Evolutionary conservation across 1,139 yeast genomes (phyloP).

Genomic region (Zygosaccharomyces sapae): DNA sequence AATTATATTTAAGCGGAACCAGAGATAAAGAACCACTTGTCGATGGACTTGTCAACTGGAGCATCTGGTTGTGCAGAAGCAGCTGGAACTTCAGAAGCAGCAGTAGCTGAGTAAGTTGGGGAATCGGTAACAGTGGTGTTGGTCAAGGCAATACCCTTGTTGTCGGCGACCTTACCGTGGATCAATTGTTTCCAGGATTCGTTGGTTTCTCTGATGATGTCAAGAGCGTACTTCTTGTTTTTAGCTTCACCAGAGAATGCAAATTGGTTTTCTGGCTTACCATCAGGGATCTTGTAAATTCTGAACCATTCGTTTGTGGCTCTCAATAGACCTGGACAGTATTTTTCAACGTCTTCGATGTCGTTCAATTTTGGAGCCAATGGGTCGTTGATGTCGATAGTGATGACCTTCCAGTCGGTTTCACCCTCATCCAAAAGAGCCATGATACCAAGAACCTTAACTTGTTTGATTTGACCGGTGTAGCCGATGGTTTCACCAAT

Average conservation of each 20-base stretch:
- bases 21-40: slow-evolving; percentile 98
- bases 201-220: slow-evolving; percentile 68
- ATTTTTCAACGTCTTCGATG: slow-evolving; percentile 74
- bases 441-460: slow-evolving; percentile 79
- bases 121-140: slow-evolving; percentile 70
- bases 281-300: slow-evolving; percentile 91
- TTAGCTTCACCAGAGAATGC: slow-evolving; percentile 81
- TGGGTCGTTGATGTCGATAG: slow-evolving; percentile 77
- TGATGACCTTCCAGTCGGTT: slow-evolving; percentile 95
- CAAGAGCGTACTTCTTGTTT: slow-evolving; percentile 64
- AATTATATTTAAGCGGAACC: slow-evolving; percentile 54
- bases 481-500: slow-evolving; percentile 69
- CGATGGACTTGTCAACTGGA: slow-evolving; percentile 92
- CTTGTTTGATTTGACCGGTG: slow-evolving; percentile 76
- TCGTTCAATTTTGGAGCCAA: slow-evolving; percentile 70
- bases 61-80: slow-evolving; percentile 76
- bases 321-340: slow-evolving; percentile 80
- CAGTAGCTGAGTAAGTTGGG: slow-evolving; percentile 48
- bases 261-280: slow-evolving; percentile 81
- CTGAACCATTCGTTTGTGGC: slow-evolving; percentile 92
- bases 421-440: slow-evolving; percentile 91
- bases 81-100: slow-evolving; percentile 56
- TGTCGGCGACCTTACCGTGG: slow-evolving; percentile 47
- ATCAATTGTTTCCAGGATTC: slow-evolving; percentile 74
- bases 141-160: slow-evolving; percentile 53